Percentiles rank a stretch among this genome's conserved stretches.
Evolutionary conservation across 805 yeast genomes (phyloP).

Genomic region (Cyberlindnera mycetangii): DNA sequence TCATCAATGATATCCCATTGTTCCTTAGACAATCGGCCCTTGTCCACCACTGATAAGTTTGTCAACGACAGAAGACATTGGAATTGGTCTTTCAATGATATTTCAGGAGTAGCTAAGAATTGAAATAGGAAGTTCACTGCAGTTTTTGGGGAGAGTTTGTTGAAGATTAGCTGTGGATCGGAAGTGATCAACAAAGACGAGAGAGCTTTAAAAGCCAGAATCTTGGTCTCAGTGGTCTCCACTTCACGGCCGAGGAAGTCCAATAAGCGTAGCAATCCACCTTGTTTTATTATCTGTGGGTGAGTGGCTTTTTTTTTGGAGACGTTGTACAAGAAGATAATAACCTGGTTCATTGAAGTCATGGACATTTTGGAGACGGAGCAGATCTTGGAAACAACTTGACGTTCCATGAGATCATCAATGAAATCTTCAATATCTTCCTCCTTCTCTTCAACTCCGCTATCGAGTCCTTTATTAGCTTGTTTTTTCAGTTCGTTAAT

Average conservation of each 20-base stretch:
- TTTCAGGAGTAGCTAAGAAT: constrained; percentile 29
- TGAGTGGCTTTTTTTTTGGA: constrained; percentile 24
- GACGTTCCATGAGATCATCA: constrained; percentile 24
- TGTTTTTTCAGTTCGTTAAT: constrained; percentile 31
- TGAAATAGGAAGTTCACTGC: constrained; percentile 37
- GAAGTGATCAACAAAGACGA: constrained; percentile 42
- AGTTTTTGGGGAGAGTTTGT: constrained; percentile 20
- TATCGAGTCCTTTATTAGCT: constrained; percentile 29
- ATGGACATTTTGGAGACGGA: constrained; percentile 19
- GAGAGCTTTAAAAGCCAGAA: constrained; percentile 39
- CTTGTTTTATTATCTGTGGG: constrained; percentile 42
- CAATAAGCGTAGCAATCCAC: constrained; percentile 40
- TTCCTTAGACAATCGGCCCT: constrained; percentile 32
- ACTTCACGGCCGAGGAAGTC: constrained; percentile 13
- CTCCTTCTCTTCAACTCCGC: constrained; percentile 16
- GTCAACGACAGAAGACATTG: constrained; percentile 66
- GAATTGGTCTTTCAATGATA: constrained; percentile 36
- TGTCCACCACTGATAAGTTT: constrained; percentile 49
- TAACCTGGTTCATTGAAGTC: constrained; percentile 27
- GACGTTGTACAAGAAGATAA: constrained; percentile 32
- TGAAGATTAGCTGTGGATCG: constrained; percentile 43
- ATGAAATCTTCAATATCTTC: constrained; percentile 20
- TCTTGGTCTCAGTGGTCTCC: constrained; percentile 12
- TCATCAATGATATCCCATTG: constrained; percentile 46
- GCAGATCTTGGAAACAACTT: constrained; percentile 16